Base-by-base conservation (phyloP, 495 filamentous ascomycete genomes). In the Daldinia caldariorum region DNA sequence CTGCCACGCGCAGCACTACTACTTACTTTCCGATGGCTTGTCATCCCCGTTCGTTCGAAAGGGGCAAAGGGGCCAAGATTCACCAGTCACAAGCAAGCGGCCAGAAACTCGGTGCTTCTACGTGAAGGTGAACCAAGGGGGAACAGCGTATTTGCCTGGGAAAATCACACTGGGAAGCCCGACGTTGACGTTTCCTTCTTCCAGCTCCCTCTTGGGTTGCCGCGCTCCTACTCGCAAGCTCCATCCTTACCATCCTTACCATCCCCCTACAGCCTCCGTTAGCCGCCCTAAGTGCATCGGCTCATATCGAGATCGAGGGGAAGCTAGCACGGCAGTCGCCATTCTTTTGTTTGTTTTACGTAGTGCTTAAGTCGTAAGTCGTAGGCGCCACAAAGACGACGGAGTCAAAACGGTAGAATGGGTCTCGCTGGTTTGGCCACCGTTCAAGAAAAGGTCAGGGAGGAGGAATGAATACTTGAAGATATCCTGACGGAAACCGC, bases 251-350 rank as follows among this genome's bases (percentile, higher is more conserved):
- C 57, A 67, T 67, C 49, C 60, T 67, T 58, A 55, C 61, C 64
- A 73, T 60, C 62, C 60, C 69, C 69, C 59, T 74, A 64, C 68
- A 74, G 43, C 69, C 69, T 73, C 70, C 70, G 66, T 63, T 73
- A 74, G 72, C 71, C 71, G 71, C 65, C 66, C 61, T 39, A 61
- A 69, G 65, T 74, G 68, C 65, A 70, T 58, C 74, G 71, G 71
- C 74, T 74, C 71, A 76, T 76, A 76, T 76, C 65, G 71, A 71
- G 67, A 67, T 74, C 73, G 66, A 74, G 71, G 74, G 66, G 71
- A 69, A 73, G 71, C 62, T 54, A 72, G 68, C 71, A 72, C 74
- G 74, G 71, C 74, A 76, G 74, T 76, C 71, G 60, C 58, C 63
- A 9, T 61, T 61, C 47, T 39, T 58, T 8, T 47, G 43, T 68